Percentiles rank a stretch among this genome's conserved stretches.
Conservation (phyloP, 1,284 basidiomycete genomes). For the Papiliotrema terrestris region DNA sequence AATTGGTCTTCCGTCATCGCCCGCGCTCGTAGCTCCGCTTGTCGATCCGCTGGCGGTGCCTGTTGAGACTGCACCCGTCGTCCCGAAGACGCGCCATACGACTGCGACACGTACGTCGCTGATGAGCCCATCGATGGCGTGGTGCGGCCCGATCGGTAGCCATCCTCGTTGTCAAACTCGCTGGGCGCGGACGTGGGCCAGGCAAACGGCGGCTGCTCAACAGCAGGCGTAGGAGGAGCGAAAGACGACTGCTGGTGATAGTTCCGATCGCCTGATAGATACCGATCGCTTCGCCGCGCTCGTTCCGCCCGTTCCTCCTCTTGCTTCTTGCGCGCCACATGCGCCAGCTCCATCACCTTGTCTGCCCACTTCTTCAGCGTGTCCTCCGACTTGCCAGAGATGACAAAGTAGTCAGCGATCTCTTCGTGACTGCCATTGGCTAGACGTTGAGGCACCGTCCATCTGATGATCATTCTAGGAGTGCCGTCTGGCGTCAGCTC, state of each 20-base stretch:
- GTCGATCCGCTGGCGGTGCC: slow-evolving; percentile 58
- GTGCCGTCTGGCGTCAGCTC: neutral
- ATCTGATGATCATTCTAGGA: slow-evolving; percentile 29
- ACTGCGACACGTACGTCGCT: slow-evolving; percentile 36
- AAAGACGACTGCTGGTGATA: slow-evolving; percentile 28
- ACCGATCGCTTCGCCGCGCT: slow-evolving; percentile 17
- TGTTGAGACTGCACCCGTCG: slow-evolving; percentile 56
- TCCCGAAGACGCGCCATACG: slow-evolving; percentile 24
- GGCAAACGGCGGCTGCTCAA: slow-evolving; percentile 28
- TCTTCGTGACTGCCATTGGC: slow-evolving; percentile 24
- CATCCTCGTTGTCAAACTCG: slow-evolving; percentile 26
- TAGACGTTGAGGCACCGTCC: slow-evolving; percentile 34
- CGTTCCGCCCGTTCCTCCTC: slow-evolving; percentile 57
- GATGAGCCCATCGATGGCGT: slow-evolving; percentile 57
- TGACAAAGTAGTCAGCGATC: slow-evolving; percentile 78
- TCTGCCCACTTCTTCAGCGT: slow-evolving; percentile 89
- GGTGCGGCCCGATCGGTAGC: slow-evolving; percentile 26
- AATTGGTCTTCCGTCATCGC: slow-evolving; percentile 71
- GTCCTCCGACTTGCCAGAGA: slow-evolving; percentile 89
- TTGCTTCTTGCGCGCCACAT: slow-evolving; percentile 46
- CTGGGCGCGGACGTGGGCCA: slow-evolving; percentile 21
- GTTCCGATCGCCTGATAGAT: slow-evolving; percentile 20
- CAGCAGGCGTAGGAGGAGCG: slow-evolving; percentile 39
- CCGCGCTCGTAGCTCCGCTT: slow-evolving; percentile 54
- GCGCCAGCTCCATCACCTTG: slow-evolving; percentile 81